Conservation (phyloP, 257 asterid genomes). For the Voacanga thouarsii region DNA sequence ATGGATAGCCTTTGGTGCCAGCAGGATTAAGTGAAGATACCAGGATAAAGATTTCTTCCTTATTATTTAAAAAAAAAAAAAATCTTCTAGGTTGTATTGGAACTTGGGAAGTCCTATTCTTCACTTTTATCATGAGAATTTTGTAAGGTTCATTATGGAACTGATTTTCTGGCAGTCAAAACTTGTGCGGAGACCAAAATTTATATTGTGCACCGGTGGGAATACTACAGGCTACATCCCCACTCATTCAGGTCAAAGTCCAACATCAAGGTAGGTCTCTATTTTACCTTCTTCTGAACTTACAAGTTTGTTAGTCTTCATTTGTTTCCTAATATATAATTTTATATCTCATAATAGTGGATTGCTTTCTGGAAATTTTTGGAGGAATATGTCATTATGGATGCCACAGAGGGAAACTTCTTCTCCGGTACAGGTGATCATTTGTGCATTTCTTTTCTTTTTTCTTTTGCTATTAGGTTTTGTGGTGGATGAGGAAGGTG, state of each 20-base stretch:
- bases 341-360: conserved; percentile 42
- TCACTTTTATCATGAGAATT: neutral
- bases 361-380: conserved; percentile 54
- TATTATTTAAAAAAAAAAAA: neutral
- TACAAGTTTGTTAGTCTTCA: neutral
- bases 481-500: neutral
- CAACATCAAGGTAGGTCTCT: conserved; percentile 53
- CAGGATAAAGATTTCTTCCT: neutral
- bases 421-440: conserved; percentile 4
- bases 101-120: neutral
- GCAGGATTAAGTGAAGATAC: neutral
- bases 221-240: conserved; percentile 51
- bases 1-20: neutral
- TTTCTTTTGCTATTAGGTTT: neutral
- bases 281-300: neutral
- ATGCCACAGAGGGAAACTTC: conserved; percentile 72
- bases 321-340: neutral
- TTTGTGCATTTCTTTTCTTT: neutral
- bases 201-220: conserved; percentile 44
- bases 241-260: conserved; percentile 52
- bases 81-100: neutral
- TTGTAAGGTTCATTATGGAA: neutral
- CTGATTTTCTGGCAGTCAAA: conserved; percentile 42
- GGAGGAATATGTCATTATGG: conserved; percentile 74
- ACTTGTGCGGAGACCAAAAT: conserved; percentile 43